Evolutionary conservation across 768 basidiomycete species (phyloP).

Genomic region (Tricholoma saponaceum): DNA sequence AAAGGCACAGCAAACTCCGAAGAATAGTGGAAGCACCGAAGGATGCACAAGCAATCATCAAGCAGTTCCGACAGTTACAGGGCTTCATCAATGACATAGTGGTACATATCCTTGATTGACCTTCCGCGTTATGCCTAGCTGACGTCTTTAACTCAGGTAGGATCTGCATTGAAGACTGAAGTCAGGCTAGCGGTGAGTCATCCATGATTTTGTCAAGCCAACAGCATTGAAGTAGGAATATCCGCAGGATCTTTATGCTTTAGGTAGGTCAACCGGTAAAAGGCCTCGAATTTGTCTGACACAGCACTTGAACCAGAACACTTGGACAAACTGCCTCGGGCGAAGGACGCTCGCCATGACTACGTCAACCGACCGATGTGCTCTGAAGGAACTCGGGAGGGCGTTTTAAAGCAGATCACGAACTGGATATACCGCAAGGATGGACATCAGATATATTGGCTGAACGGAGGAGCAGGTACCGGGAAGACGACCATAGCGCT

Average conservation of each 20-base stretch:
- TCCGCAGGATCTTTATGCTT: slow-evolving; percentile 11
- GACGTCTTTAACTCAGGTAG: slow-evolving; percentile 1
- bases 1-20: slow-evolving; percentile 8
- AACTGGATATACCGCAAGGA: slow-evolving; percentile 15
- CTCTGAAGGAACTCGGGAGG: slow-evolving; percentile 17
- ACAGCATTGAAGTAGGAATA: neutral
- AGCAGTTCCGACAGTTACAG: slow-evolving; percentile 10
- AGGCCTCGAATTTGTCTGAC: neutral
- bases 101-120: neutral
- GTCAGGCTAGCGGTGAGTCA: slow-evolving; percentile 11
- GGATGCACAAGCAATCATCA: slow-evolving; percentile 8
- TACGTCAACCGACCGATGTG: slow-evolving; percentile 15
- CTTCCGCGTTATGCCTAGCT: neutral
- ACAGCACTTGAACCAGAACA: slow-evolving; percentile 6
- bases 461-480: slow-evolving; percentile 20
- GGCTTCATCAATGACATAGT: slow-evolving; percentile 9
- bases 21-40: slow-evolving; percentile 10
- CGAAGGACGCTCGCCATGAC: slow-evolving; percentile 14
- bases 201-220: neutral
- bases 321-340: slow-evolving; percentile 13
- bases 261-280: slow-evolving; percentile 2
- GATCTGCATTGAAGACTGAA: slow-evolving; percentile 13
- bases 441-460: slow-evolving; percentile 18
- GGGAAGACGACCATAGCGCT: slow-evolving; percentile 23
- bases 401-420: slow-evolving; percentile 16